Evolutionary conservation across 345 rosid species (phyloP).

Genomic region (Bruguiera parviflora): DNA sequence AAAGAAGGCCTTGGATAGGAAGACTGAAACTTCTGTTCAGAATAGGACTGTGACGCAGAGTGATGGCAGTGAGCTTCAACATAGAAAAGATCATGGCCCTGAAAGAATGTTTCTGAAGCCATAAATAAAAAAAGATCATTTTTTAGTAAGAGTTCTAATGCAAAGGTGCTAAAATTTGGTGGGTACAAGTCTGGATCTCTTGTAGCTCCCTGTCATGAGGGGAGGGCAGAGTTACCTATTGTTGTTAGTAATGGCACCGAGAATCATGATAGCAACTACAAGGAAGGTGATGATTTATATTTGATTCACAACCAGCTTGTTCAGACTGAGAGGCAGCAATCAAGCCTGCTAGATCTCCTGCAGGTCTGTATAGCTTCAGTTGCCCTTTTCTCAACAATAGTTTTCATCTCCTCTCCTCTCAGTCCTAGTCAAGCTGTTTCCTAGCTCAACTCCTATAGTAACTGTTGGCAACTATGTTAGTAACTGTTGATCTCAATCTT

Average conservation of each 20-base stretch:
- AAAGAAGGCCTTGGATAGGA: slow-evolving; percentile 56
- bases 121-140: slow-evolving; percentile 41
- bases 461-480: neutral
- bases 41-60: slow-evolving; percentile 24
- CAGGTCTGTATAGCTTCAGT: slow-evolving; percentile 46
- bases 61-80: slow-evolving; percentile 29
- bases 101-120: slow-evolving; percentile 32
- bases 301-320: slow-evolving; percentile 74
- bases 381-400: too few relatives aligned
- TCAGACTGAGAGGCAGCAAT: slow-evolving; percentile 92
- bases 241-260: slow-evolving; percentile 39
- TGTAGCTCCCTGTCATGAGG: slow-evolving; percentile 47
- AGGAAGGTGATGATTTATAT: slow-evolving; percentile 68
- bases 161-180: slow-evolving; percentile 45
- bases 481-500: neutral
- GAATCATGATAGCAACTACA: slow-evolving; percentile 56
- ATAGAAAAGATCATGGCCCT: slow-evolving; percentile 24
- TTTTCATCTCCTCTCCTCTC: too few relatives aligned
- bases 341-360: slow-evolving; percentile 73
- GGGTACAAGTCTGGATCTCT: slow-evolving; percentile 57
- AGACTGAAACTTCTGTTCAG: slow-evolving; percentile 36
- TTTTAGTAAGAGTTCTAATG: slow-evolving; percentile 46
- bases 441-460: too few relatives aligned
- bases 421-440: too few relatives aligned
- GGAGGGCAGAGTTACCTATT: slow-evolving; percentile 30